Conservation (phyloP, 2,329 filamentous ascomycete genomes). For the Calonectria pseudoturangicola region DNA sequence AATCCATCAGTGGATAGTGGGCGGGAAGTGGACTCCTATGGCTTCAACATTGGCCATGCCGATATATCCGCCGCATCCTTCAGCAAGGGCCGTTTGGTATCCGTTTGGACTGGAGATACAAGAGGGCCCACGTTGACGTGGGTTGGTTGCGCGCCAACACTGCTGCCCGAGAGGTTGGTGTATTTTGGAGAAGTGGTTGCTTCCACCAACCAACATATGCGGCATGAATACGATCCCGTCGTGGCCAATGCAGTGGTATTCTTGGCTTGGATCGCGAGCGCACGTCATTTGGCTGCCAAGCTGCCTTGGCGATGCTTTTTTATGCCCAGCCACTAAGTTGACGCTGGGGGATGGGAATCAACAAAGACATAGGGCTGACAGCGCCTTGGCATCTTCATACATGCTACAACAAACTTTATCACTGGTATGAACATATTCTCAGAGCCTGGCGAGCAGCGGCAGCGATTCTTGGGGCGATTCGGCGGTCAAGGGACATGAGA, state of each 20-base stretch:
- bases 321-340: constrained; percentile 16
- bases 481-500: neutral
- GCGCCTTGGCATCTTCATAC: constrained; percentile 9
- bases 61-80: neutral
- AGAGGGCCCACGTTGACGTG: neutral
- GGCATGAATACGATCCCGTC: neutral
- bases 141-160: neutral
- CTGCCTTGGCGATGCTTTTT: constrained; percentile 25
- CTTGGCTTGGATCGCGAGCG: constrained; percentile 1
- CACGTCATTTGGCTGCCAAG: constrained; percentile 24
- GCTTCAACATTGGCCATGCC: neutral
- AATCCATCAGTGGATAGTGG: neutral
- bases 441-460: neutral
- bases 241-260: neutral
- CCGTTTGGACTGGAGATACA: neutral
- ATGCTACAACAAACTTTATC: neutral
- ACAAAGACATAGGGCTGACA: constrained; percentile 7
- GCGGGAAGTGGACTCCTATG: constrained; percentile 6
- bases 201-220: neutral
- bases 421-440: neutral
- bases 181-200: neutral
- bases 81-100: constrained; percentile 16
- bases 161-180: neutral
- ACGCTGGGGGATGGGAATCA: constrained; percentile 8
- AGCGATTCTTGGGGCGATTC: neutral